Evolutionary conservation across 257 asterid species (phyloP).

Genomic region (Echium plantagineum): DNA sequence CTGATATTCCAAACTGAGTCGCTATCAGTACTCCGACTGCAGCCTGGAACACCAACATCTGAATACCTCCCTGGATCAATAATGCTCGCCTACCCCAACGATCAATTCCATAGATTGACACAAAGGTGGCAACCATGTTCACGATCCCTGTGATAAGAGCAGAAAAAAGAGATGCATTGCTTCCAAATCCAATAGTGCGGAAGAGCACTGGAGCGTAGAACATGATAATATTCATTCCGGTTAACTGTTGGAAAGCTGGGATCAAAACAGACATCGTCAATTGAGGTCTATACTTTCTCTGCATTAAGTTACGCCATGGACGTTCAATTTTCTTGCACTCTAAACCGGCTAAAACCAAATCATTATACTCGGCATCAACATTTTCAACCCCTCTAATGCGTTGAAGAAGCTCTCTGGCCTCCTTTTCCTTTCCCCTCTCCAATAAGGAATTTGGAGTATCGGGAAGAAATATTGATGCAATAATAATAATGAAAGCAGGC

Average conservation of each 20-base stretch:
- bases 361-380: slow-evolving; percentile 71
- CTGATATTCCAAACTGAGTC: too few species aligned
- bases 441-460: too few species aligned
- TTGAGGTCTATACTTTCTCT: too few species aligned
- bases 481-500: slow-evolving; percentile 54
- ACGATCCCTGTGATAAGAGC: slow-evolving; percentile 54
- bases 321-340: too few species aligned
- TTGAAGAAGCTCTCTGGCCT: slow-evolving; percentile 33
- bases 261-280: too few species aligned
- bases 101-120: slow-evolving; percentile 58
- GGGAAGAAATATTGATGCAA: slow-evolving; percentile 63
- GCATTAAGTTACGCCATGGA: too few species aligned
- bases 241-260: slow-evolving; percentile 72
- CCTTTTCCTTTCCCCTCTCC: slow-evolving; percentile 45
- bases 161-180: slow-evolving; percentile 58
- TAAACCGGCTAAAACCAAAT: too few species aligned
- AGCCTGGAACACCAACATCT: too few species aligned
- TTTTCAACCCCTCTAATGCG: slow-evolving; percentile 44
- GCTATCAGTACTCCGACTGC: too few species aligned
- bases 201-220: slow-evolving; percentile 78
- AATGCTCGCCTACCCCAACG: too few species aligned
- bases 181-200: slow-evolving; percentile 53
- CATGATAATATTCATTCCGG: slow-evolving; percentile 75
- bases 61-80: too few species aligned
- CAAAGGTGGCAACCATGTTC: slow-evolving; percentile 36